Evolutionary conservation across 2,329 filamentous ascomycete species (phyloP).

Genomic region (Pestalotiopsis sp.): DNA sequence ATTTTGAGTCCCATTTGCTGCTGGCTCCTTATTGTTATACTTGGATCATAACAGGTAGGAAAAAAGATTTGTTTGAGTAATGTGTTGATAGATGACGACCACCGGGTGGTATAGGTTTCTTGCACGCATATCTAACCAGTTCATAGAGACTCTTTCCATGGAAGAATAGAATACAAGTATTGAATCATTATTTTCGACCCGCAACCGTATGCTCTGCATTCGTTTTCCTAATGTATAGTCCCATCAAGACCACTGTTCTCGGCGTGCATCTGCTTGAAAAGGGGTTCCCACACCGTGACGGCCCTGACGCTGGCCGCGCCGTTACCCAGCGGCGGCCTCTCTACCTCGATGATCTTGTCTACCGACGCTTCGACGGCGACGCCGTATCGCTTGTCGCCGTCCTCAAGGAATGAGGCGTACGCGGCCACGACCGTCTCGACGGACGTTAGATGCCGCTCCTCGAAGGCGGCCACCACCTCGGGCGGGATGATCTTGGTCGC

Average conservation of each 20-base stretch:
- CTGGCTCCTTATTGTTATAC: too few relatives aligned
- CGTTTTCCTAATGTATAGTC: conserved; percentile 30
- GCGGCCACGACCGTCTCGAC: conserved; percentile 46
- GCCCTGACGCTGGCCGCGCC: conserved; percentile 44
- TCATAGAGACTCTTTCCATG: too few relatives aligned
- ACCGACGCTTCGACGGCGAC: conserved; percentile 47
- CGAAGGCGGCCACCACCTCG: conserved; percentile 44
- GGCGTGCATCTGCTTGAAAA: conserved; percentile 47
- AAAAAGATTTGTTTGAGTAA: too few relatives aligned
- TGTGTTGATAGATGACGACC: too few relatives aligned
- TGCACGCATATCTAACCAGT: too few relatives aligned
- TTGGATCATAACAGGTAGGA: too few relatives aligned
- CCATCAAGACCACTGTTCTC: conserved; percentile 43
- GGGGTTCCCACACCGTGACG: conserved; percentile 50
- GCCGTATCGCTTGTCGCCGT: conserved; percentile 42
- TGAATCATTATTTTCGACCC: too few relatives aligned
- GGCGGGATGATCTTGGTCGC: conserved; percentile 47
- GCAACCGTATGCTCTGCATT: too few relatives aligned
- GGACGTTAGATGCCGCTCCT: conserved; percentile 41
- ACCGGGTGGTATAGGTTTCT: too few relatives aligned
- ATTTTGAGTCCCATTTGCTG: too few relatives aligned
- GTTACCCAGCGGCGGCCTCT: conserved; percentile 37
- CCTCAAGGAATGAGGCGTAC: conserved; percentile 46
- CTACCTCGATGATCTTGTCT: conserved; percentile 31
- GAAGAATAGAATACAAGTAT: too few relatives aligned